Evolutionary conservation across 768 basidiomycete species (phyloP).

Genomic region (Podaxis sp.): DNA sequence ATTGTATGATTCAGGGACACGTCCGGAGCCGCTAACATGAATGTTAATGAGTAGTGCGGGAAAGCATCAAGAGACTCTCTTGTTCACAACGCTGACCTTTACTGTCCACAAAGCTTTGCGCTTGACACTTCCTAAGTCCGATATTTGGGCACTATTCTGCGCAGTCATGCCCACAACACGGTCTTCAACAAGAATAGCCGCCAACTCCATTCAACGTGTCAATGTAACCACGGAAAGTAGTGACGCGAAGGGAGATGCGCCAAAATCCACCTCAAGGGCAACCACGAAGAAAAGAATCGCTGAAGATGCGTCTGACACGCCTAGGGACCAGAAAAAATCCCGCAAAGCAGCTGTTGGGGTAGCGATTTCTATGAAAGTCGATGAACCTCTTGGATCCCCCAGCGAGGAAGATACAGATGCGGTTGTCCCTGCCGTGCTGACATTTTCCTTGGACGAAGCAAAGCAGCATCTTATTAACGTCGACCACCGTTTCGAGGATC

Average conservation of each 20-base stretch:
- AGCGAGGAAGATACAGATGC: conserved; percentile 20
- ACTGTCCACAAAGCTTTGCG: neutral
- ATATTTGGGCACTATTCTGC: neutral
- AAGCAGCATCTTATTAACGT: conserved; percentile 64
- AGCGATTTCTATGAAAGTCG: conserved; percentile 17
- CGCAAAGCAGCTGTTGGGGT: conserved; percentile 11
- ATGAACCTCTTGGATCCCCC: conserved; percentile 4
- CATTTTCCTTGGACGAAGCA: conserved; percentile 77
- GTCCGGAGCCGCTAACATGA: neutral
- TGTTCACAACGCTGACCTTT: neutral
- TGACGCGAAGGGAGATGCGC: neutral
- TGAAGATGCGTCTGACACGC: conserved; percentile 13
- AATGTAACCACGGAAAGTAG: conserved; percentile 4
- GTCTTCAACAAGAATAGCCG: conserved; percentile 27
- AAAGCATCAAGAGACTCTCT: neutral
- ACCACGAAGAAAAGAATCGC: conserved; percentile 22
- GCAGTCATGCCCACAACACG: conserved; percentile 32
- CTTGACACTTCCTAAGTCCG: neutral
- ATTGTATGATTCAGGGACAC: conserved; percentile 1
- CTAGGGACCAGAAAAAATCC: conserved; percentile 15
- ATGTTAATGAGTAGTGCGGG: neutral
- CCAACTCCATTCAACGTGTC: neutral
- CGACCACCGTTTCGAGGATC: conserved; percentile 67
- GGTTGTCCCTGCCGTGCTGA: conserved; percentile 66
- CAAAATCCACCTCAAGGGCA: conserved; percentile 8